Conservation (phyloP, 2,329 filamentous ascomycete genomes). For the Arthrobotrys iridis region DNA sequence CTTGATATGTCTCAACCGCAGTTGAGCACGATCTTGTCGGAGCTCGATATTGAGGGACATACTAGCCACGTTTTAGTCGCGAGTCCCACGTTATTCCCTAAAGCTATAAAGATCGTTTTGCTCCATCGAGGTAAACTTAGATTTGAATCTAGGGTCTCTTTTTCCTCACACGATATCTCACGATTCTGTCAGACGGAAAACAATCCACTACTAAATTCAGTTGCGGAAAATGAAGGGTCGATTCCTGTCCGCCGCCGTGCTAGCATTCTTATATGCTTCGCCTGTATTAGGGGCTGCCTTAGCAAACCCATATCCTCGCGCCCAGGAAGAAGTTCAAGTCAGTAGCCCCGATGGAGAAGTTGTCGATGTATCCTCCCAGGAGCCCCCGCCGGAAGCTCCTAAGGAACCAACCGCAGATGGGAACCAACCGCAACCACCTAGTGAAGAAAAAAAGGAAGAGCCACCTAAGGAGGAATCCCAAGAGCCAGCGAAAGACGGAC, state of each 20-base stretch:
- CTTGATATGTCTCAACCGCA: constrained; percentile 3
- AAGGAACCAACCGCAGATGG: no score
- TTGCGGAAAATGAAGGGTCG: constrained; percentile 20
- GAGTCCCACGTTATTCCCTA: neutral
- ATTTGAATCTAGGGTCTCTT: neutral
- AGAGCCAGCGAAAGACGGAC: neutral
- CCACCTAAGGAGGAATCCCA: neutral
- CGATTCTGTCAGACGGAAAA: neutral
- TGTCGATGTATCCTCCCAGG: neutral
- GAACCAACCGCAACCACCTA: neutral
- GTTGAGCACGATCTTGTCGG: constrained; percentile 22
- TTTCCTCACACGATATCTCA: neutral
- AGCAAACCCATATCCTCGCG: constrained; percentile 4
- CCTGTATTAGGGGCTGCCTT: constrained; percentile 27
- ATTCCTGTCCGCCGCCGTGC: constrained; percentile 2
- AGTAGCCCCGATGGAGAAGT: neutral
- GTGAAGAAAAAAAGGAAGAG: no score
- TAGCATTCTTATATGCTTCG: constrained; percentile 35
- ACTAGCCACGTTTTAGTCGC: neutral
- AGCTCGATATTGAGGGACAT: constrained; percentile 51
- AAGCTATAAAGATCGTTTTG: constrained; percentile 6
- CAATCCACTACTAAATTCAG: neutral
- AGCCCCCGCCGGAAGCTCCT: neutral
- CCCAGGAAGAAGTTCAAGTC: constrained; percentile 10
- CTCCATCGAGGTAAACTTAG: neutral